Evolutionary conservation across 2,329 filamentous ascomycete genomes (phyloP), one percentile per base, ranked within the genome.

Genomic region (Diaporthe caulivora): DNA sequence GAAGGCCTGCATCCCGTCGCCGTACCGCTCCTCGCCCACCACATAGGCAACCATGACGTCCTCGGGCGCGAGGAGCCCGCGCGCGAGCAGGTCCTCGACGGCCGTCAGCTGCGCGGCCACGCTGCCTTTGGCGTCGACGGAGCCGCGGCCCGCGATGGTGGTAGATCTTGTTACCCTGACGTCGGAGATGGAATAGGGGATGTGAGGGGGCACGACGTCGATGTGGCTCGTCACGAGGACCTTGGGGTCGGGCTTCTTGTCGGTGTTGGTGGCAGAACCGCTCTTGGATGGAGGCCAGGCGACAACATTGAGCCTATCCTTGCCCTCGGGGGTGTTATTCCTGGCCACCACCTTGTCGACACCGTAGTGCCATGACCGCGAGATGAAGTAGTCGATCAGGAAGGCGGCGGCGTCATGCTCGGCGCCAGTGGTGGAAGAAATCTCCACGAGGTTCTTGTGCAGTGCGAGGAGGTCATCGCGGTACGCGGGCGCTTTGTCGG

Each of bases 11-110:
- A 98, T 98, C 11, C 96, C 96, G 75, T 93, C 92, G 13, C 96
- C 96, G 4, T 86, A 86, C 3, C 87, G 88, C 82, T 98, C 96
- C 82, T 99, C 96, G 74, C 94, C 95, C 0, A 98, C 94, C 0
- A 94, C 92, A 76, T 89, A 93, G 1, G 93, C 81, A 18, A 94
- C 83, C 74, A 91, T 86, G 0, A 91, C 83, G 77, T 92, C 89
- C 2, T 85, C 85, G 2, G 83, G 80, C 11, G 79, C 76, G n/a
- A 76, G 42, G 13, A 40, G n/a, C 71, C 54, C 49, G 21, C 55
- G 47, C 18, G 70, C 70, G 6, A 90, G 79, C 10, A 94, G 85
- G 76, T 88, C 83, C 75, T 88, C 84, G 4, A 94, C 84, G 0
- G 94, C 94, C 29, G 88, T 89, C 74, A 96, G 90, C 82, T 95